Evolutionary conservation across 768 basidiomycete species (phyloP).

Genomic region (Lyophyllum decastes): DNA sequence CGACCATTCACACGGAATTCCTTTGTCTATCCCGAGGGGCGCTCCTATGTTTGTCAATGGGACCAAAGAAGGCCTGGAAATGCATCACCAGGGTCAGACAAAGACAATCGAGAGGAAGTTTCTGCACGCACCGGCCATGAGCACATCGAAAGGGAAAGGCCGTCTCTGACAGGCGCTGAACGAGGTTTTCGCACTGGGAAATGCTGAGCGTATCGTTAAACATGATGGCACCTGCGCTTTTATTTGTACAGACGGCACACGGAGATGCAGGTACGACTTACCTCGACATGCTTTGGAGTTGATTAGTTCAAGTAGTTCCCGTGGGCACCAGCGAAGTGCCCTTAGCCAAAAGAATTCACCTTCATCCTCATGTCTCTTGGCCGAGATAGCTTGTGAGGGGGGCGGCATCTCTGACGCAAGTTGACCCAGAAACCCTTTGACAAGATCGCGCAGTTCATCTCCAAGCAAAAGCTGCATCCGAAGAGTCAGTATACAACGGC

Average conservation of each 20-base stretch:
- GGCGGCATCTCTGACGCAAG: slow-evolving; percentile 49
- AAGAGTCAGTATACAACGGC: slow-evolving; percentile 4
- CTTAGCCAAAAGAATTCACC: slow-evolving; percentile 60
- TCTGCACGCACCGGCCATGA: slow-evolving; percentile 76
- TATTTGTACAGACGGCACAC: slow-evolving; percentile 2
- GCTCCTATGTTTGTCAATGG: slow-evolving; percentile 33
- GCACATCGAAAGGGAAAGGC: slow-evolving; percentile 94
- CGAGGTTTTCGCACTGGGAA: slow-evolving; percentile 70
- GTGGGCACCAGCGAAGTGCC: slow-evolving; percentile 82
- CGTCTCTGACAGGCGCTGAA: slow-evolving; percentile 68
- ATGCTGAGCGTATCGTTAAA: slow-evolving; percentile 81
- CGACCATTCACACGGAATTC: slow-evolving; percentile 10
- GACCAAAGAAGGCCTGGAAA: slow-evolving; percentile 40
- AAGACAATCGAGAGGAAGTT: slow-evolving; percentile 3
- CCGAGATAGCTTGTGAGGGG: background rate
- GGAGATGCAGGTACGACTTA: slow-evolving; percentile 31
- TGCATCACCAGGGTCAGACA: background rate
- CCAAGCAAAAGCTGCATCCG: slow-evolving; percentile 56
- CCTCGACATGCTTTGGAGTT: slow-evolving; percentile 98
- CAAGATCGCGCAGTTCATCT: slow-evolving; percentile 72
- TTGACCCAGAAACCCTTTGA: slow-evolving; percentile 72
- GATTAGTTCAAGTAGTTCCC: slow-evolving; percentile 75
- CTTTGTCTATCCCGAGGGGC: background rate
- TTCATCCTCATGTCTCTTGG: slow-evolving; percentile 17
- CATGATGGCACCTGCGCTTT: slow-evolving; percentile 85